Evolutionary conservation across 2,329 filamentous ascomycete species (phyloP), one percentile per base, ranked within the genome.

Genomic region (Neofusicoccum ribis): DNA sequence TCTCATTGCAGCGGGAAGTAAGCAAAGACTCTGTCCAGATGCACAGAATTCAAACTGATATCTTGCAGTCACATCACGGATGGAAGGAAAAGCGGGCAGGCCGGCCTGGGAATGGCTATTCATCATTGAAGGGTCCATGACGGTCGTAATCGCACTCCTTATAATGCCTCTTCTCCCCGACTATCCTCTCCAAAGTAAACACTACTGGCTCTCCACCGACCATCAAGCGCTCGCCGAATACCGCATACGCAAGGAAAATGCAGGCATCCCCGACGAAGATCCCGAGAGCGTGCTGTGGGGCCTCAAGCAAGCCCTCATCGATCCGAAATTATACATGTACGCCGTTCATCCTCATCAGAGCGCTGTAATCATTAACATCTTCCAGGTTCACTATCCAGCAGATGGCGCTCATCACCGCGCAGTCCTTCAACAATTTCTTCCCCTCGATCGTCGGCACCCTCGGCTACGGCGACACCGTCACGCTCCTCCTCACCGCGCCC

Each of bases 1-100:
- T 31, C 76, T 86, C 31, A 83, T 86, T 54, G 83, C 81, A 4
- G 84, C 84, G 2, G 83, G 82, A 3, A 84, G 85, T 41, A 74
- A 82, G 9, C 69, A 31, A 73, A 23, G 80, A 79, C 9, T 1
- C 5, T 9, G 4, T 70, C 79, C 65, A 70, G 73, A 27, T 34
- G 8, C 9, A 17, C 51, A 2, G 60, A 66, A 5, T 17, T 31
- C 2, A 46, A 14, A 17, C 11, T 1, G 3, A 23, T 6, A 12
- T 31, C 34, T 3, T 20, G 5, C 15, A 49, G 59, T 51, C 36
- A 63, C 46, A 14, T 63, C 46, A n/a, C 31, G 39, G 3, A 63
- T 67, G 67, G 62, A 65, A 9, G 65, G 66, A 20, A 60, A 59
- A 31, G 64, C 49, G 2, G 66, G 66, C 5, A 20, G 43, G 4